Evolutionary conservation across 805 yeast species (phyloP), one percentile per base, ranked within the genome.

Genomic region (Kodamaea kaohsiungensis): DNA sequence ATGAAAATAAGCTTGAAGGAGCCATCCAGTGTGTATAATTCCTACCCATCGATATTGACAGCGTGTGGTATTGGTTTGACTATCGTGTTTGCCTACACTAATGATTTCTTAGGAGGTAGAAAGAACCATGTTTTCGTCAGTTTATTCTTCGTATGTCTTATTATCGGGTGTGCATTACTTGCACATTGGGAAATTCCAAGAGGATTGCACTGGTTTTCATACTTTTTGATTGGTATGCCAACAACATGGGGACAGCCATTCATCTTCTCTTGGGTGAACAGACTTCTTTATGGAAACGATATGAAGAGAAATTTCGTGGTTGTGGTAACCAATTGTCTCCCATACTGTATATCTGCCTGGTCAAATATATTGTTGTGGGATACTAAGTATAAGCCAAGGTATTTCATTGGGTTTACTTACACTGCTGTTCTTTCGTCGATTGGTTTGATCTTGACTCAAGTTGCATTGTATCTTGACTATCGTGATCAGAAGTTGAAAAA

Each of bases 181-280:
- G 72, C 83, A 0, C 65, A 58, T 10, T 83, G 86, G 85, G 59
- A 78, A 45, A 73, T 82, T 27, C 80, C 83, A 1, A 64, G 59
- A 10, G 80, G 79, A 1, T 72, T 76, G 38, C 83, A 81, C 54
- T 82, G 84, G 82, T 65, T 77, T 8, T 68, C 77, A 12, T 84
- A 80, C 62, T 81, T 75, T 58, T 56, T 81, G 47, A 64, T 77
- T 2, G 82, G 82, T 2, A 63, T 78, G 13, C 83, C 84, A 8
- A 68, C 78, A 0, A 61, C 79, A 2, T 76, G 76, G 77, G 86
- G 84, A 0, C 86, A 80, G 66, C 85, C 86, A 2, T 73, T 79
- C 58, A 79, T 82, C 12, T 82, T 77, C 56, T 71, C 84, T 2
- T 83, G 87, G 87, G 76, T 82, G 38, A 83, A 83, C 61, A 68